These are phyloP conservation scores for Rutstroemia sp. DNA, from an alignment of 2,329 filamentous ascomycete genomes.

Conservation along the genomic window DNA sequence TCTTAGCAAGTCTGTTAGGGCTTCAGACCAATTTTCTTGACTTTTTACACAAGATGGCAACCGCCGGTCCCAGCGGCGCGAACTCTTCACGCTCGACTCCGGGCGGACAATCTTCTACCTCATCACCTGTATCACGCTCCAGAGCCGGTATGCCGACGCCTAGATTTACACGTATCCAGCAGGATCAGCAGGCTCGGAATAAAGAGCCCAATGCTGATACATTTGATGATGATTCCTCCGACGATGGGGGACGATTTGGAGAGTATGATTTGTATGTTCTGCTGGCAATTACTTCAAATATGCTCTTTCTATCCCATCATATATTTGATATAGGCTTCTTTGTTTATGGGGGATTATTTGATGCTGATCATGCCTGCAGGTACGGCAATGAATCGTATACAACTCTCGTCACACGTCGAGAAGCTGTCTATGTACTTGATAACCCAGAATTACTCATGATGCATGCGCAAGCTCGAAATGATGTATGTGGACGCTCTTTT, in stretches of 20 bases:
- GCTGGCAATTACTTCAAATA: neutral
- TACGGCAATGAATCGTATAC: conserved; percentile 22
- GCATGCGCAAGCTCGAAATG: conserved; percentile 45
- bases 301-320: neutral
- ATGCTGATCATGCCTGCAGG: conserved; percentile 6
- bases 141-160: neutral
- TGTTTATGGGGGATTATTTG: neutral
- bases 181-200: conserved; percentile 51
- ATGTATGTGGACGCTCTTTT: conserved; percentile 37
- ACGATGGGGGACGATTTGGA: conserved; percentile 6
- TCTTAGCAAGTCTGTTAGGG: neutral
- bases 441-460: conserved; percentile 53
- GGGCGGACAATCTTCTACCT: conserved; percentile 1
- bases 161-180: conserved; percentile 42
- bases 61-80: neutral
- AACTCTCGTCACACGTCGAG: conserved; percentile 30
- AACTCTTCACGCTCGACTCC: conserved; percentile 1
- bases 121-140: neutral
- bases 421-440: conserved; percentile 48
- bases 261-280: conserved; percentile 16
- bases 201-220: conserved; percentile 46
- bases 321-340: neutral
- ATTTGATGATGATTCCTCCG: conserved; percentile 18
- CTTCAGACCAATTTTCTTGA: neutral
- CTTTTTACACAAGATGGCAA: neutral